These are phyloP conservation scores for Inosperma sp. DNA, from an alignment of 768 basidiomycete genomes.

Conservation along the genomic window DNA sequence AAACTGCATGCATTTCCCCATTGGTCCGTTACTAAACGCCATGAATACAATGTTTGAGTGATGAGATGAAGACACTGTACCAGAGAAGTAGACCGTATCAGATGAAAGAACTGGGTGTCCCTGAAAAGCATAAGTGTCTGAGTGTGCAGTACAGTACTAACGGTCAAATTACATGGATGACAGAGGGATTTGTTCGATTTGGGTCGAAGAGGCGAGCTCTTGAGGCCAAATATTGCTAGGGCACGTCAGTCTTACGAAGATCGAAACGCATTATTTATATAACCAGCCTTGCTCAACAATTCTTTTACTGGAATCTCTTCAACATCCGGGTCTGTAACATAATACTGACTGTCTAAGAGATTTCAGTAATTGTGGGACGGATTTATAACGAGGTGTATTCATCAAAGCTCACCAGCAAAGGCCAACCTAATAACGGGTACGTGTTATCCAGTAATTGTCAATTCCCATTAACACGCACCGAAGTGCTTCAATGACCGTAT, in stretches of 20 bases:
- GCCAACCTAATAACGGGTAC: constrained; percentile 41
- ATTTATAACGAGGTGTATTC: no score
- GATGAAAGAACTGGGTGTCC: constrained; percentile 81
- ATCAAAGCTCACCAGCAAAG: constrained; percentile 86
- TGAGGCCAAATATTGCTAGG: constrained; percentile 74
- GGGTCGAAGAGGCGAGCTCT: constrained; percentile 75
- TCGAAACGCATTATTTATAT: no score
- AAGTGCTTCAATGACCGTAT: constrained; percentile 80
- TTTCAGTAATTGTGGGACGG: neutral
- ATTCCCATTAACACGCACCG: constrained; percentile 41
- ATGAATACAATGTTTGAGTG: neutral
- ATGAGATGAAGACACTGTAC: constrained; percentile 29
- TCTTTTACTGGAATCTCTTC: constrained; percentile 73
- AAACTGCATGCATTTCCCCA: constrained; percentile 90
- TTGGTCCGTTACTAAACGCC: constrained; percentile 62
- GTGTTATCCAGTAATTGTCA: neutral
- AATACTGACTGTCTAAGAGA: constrained; percentile 72
- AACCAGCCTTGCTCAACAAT: constrained; percentile 73
- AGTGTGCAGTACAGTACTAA: neutral
- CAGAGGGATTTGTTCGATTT: constrained; percentile 52
- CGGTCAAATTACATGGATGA: constrained; percentile 54
- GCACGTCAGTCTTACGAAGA: neutral
- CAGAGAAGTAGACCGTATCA: constrained; percentile 94
- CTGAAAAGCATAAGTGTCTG: constrained; percentile 30
- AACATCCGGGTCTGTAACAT: constrained; percentile 87